These are phyloP conservation scores for Abrus precatorius DNA, from an alignment of 306 rosid genomes.

Conservation along the genomic window DNA sequence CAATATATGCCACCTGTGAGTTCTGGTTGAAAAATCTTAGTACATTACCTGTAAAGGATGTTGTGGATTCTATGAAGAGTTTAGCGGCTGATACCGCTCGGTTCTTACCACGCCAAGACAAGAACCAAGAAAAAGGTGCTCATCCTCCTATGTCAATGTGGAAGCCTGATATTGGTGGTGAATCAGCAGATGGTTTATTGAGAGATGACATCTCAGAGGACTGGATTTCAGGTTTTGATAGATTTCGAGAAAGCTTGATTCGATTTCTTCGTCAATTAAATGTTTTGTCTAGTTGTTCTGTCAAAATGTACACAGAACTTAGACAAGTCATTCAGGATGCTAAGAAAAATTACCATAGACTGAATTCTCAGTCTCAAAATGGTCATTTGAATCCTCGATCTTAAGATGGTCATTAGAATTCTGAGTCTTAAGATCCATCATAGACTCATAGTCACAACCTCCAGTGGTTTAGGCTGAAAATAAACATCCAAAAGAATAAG, in stretches of 20 bases:
- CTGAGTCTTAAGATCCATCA: conserved; percentile 54
- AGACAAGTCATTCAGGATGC: conserved; percentile 53
- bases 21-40: conserved; percentile 71
- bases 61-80: conserved; percentile 65
- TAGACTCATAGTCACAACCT: conserved; percentile 53
- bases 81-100: conserved; percentile 70
- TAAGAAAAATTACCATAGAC: conserved; percentile 44
- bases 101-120: conserved; percentile 79
- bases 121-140: conserved; percentile 63
- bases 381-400: conserved; percentile 42
- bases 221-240: conserved; percentile 67
- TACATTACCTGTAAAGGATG: conserved; percentile 59
- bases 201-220: conserved; percentile 67
- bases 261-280: conserved; percentile 63
- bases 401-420: conserved; percentile 38
- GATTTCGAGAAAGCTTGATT: conserved; percentile 66
- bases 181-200: conserved; percentile 55
- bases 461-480: conserved; percentile 46
- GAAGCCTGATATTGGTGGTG: conserved; percentile 57
- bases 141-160: conserved; percentile 47
- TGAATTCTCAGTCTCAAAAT: conserved; percentile 56
- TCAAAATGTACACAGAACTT: conserved; percentile 66
- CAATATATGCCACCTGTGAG: conserved; percentile 72
- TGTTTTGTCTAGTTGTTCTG: conserved; percentile 70
- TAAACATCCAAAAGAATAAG: conserved; percentile 26